Evolutionary conservation across 148 eudicot genomes (phyloP), one percentile per base, ranked within the genome.

Genomic region (Rhododendron ovatum): DNA sequence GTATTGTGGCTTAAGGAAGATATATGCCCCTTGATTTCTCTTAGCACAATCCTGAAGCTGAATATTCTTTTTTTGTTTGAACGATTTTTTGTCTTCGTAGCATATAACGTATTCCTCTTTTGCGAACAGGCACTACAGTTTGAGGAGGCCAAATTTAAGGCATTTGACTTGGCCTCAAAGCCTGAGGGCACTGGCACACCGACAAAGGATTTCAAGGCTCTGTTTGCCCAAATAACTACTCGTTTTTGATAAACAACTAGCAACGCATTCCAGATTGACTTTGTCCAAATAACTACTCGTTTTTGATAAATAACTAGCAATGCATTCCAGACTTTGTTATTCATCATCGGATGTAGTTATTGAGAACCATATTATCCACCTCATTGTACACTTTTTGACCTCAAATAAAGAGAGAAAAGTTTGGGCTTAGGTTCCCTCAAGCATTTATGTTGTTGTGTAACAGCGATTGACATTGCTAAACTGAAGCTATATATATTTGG

Each of bases 101-200:
- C 86, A 63, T 81, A 65, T 81, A 65, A 76, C 37, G 17, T 69
- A 18, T 59, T 39, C 48, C 82, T 35, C 57, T 37, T 73, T 50
- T 82, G 28, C 26, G 78, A 83, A 61, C 92, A 96, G 98, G 98
- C 98, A 84, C 86, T 96, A 83, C 89, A 91, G 84, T 88, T 90
- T 85, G 98, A 96, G 85, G 98, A 94, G 92, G 94, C 98, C 51
- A 93, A 96, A 86, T 92, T 87, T 67, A 96, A 96, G 91, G 98
- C 96, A 30, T 88, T 96, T 84, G 98, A 96, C 88, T 88, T 94
- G 88, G 92, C 95, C 33, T 95, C 98, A 50, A 96, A 96, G 92
- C 92, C 98, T 0, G 98, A 96, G 86, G 96, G 95, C 69, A 84
- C 87, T 80, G 96, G 96, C 43, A 88, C 91, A 14, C 95, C 98